Base-by-base conservation (phyloP, 2,329 filamentous ascomycete genomes). In the Fusarium pilosicola region DNA sequence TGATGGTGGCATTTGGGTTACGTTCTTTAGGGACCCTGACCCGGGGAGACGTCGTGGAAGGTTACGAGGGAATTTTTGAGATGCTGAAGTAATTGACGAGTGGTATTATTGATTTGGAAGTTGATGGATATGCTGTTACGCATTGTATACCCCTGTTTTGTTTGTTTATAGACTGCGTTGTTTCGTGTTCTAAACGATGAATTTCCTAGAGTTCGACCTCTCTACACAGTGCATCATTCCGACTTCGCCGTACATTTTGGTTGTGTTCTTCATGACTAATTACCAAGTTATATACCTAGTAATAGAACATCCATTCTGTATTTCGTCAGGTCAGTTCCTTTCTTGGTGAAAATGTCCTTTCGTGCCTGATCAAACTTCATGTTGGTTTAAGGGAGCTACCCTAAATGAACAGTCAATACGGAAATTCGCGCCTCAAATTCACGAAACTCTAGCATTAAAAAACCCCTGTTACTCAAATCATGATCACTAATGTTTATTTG, bases 21-120 rank as follows among this genome's bases (percentile, higher is more conserved):
- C 80, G 5, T 68, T 80, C 34, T 82, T 82, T 22, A 68, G 73
- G 24, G 70, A 78, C 10, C 80, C 79, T 6, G 45, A 65, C 4
- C 73, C 68, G 2, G 77, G 74, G 59, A 74, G 30, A 70, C 57
- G 5, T 66, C 78, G 38, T 83, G 81, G 81, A 74, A 77, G 49
- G 65, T 81, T 3, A 76, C 62, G 1, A 79, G 72, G 41, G 77
- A 81, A 49, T 81, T 78, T 56, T 26, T 80, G 44, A 73, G 55
- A 32, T 71, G 71, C 15, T 77, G 26, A 74, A 17, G 20, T 20
- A 10, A 9, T 30, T 26, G 1, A 32, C 10, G 30, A 13, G 5
- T 22, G 11, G 4, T 42, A 17, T 17, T 4, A 6, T 26, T 39
- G 20, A 13, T 22, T 15, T 22, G 42, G 26, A 60, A 6, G 46